Evolutionary conservation across 2,329 filamentous ascomycete genomes (phyloP).

Genomic region (Fusarium zealandicum): DNA sequence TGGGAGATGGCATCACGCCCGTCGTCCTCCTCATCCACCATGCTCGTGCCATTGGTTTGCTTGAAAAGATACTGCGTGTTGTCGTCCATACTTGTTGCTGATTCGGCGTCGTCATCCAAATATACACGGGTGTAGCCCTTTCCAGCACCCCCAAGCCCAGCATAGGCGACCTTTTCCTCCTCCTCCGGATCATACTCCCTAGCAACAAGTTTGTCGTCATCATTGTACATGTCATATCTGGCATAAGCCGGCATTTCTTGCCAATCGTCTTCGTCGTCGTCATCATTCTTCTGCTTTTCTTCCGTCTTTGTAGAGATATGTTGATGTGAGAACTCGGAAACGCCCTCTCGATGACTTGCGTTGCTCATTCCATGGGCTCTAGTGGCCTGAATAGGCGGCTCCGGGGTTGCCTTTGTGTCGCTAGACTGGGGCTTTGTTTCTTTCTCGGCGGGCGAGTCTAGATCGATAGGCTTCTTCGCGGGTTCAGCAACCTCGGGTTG

Average conservation of each 20-base stretch:
- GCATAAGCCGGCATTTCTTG: conserved; percentile 94
- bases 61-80: conserved; percentile 97
- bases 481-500: background rate
- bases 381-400: conserved; percentile 19
- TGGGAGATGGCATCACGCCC: conserved; percentile 86
- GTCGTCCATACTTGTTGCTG: conserved; percentile 94
- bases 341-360: conserved; percentile 39
- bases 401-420: conserved; percentile 27
- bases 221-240: conserved; percentile 93
- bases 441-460: conserved; percentile 15
- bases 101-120: conserved; percentile 92
- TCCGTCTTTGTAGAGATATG: conserved; percentile 68
- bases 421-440: conserved; percentile 6
- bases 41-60: conserved; percentile 66
- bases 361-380: conserved; percentile 52
- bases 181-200: conserved; percentile 78
- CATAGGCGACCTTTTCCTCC: conserved; percentile 73
- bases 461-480: conserved; percentile 12
- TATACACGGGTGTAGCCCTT: conserved; percentile 97
- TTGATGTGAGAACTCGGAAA: conserved; percentile 93
- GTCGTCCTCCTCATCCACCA: conserved; percentile 79
- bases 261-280: conserved; percentile 75
- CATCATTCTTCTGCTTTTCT: conserved; percentile 58
- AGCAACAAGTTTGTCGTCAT: conserved; percentile 87
- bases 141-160: conserved; percentile 83